Base-by-base conservation (phyloP, 257 asterid genomes). In the Fraxinus anomala region DNA sequence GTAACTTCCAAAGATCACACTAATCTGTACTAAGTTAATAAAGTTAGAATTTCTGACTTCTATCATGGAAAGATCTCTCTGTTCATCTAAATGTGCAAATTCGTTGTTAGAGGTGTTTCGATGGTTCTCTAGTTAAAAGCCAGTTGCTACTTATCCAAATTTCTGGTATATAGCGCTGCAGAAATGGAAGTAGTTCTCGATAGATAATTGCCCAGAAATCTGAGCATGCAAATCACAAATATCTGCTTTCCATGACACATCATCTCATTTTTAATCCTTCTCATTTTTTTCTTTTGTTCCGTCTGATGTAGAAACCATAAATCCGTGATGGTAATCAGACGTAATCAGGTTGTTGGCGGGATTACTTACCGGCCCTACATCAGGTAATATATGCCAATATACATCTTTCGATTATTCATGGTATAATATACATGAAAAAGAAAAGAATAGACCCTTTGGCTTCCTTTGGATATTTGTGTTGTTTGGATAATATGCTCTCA, bases 311-410 rank as follows among this genome's bases (percentile, higher is more conserved):
- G 99, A 87, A 91, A 72, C 80, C 99, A 96, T 89, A 96, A 96
- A 86, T 93, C 99, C 34, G 94, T 93, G 78, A 93, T 96, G 98
- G 98, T 92, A 77, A 80, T 92, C 78, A 87, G 99, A 76, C 88
- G 87, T 74, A 89, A 89, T 82, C 80, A n/a, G 71, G 99, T 96
- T 36, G 97, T 96, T 77, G 99, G 99, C 82, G 99, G 99, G 73
- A 96, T 96, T 81, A 96, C 99, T 49, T 96, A 93, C 85, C 94
- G 98, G 21, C 99, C 99, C 51, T 91, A 93, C 85, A 51, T 72
- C 82, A 92, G 98, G 99, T 96, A 82, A 77, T 68, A 49, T 80
- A 51, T 49, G 33, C 54, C 82, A 73, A 6, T 37, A 31, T 80
- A 59, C 61, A 34, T 80, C 77, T 4, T 28, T 61, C 49, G 65